These are phyloP conservation scores for Ustilago hordei DNA, from an alignment of 1,284 basidiomycete genomes.

Conservation along the genomic window DNA sequence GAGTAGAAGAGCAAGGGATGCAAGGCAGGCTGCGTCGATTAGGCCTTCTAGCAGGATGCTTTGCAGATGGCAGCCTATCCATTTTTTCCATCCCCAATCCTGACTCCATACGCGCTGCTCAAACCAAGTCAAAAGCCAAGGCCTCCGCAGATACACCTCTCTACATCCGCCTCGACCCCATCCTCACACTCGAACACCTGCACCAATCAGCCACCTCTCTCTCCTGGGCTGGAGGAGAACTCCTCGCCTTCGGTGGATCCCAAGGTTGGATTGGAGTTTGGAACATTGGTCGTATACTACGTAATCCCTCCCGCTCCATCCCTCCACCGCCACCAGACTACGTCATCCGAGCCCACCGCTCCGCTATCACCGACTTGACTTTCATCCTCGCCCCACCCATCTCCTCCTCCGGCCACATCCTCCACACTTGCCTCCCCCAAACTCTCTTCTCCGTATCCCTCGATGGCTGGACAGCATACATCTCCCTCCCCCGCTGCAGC, in stretches of 20 bases:
- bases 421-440: neutral
- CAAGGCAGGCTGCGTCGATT: slow-evolving; percentile 6
- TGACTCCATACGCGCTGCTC: neutral
- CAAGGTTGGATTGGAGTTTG: slow-evolving; percentile 47
- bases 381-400: slow-evolving; percentile 35
- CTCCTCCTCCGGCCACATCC: slow-evolving; percentile 8
- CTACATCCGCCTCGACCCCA: slow-evolving; percentile 31
- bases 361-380: slow-evolving; percentile 26
- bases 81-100: slow-evolving; percentile 48
- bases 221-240: slow-evolving; percentile 50
- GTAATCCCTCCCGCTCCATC: slow-evolving; percentile 1
- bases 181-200: slow-evolving; percentile 26
- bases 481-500: slow-evolving; percentile 8
- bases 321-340: slow-evolving; percentile 13
- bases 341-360: slow-evolving; percentile 28
- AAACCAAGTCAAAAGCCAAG: neutral
- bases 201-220: slow-evolving; percentile 24
- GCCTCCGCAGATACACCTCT: slow-evolving; percentile 1
- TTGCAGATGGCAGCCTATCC: slow-evolving; percentile 44
- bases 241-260: slow-evolving; percentile 39
- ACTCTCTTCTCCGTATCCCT: slow-evolving; percentile 25
- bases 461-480: slow-evolving; percentile 21
- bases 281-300: slow-evolving; percentile 27
- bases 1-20: neutral
- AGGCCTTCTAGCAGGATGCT: slow-evolving; percentile 48